Evolutionary conservation across 306 rosid species (phyloP).

Genomic region (Vigna mungo): DNA sequence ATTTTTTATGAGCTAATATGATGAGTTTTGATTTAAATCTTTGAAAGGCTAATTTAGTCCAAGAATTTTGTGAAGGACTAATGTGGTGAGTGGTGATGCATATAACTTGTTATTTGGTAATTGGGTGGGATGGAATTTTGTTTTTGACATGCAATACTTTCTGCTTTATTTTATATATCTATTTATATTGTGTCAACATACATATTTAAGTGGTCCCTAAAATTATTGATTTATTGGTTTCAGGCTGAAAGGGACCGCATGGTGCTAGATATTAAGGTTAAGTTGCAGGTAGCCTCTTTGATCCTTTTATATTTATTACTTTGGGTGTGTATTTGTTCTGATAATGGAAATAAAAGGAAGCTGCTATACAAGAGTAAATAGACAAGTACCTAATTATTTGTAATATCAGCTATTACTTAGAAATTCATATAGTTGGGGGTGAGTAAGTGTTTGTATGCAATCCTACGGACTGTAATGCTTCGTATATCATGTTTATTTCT

Average conservation of each 20-base stretch:
- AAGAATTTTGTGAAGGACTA: neutral
- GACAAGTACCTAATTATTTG: neutral
- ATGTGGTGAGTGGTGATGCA: neutral
- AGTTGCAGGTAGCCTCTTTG: constrained; percentile 79
- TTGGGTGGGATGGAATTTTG: neutral
- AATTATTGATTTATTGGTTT: constrained; percentile 40
- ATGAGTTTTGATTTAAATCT: neutral
- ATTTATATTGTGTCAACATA: constrained; percentile 20
- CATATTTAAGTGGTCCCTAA: constrained; percentile 31
- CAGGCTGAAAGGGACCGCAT: constrained; percentile 98
- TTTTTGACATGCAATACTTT: constrained; percentile 22
- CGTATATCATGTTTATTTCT: neutral
- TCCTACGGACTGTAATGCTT: neutral
- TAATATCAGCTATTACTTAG: neutral
- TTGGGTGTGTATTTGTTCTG: neutral
- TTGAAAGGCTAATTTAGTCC: neutral
- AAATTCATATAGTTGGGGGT: constrained; percentile 11
- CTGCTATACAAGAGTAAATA: neutral
- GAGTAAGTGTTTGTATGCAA: neutral
- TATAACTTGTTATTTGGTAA: neutral
- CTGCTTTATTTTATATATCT: constrained; percentile 7
- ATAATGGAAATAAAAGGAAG: neutral
- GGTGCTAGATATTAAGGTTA: constrained; percentile 98
- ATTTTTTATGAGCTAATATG: neutral
- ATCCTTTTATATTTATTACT: constrained; percentile 30